Percentiles rank a stretch among this genome's conserved stretches.
These are phyloP conservation scores for Magnusiomyces suaveolens DNA, from an alignment of 1,139 yeast species.

Conservation along the genomic window DNA sequence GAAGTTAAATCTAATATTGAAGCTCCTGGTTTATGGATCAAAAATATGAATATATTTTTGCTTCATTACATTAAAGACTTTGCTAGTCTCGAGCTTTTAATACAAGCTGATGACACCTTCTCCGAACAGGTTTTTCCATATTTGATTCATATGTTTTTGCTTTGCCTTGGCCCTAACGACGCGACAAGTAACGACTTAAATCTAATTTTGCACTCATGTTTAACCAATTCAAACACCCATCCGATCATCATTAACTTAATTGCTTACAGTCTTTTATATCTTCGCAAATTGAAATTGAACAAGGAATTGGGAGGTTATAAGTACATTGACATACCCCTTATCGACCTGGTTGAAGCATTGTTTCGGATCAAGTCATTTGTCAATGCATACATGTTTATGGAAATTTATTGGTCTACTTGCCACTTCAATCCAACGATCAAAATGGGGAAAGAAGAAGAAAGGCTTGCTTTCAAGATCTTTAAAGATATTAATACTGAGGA, in stretches of 20 bases:
- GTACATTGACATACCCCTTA: background rate
- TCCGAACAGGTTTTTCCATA: slow-evolving; percentile 1
- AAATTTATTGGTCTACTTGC: slow-evolving; percentile 2
- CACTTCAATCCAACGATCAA: background rate
- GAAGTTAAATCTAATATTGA: background rate
- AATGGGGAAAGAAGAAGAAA: background rate
- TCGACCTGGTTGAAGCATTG: background rate
- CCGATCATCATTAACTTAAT: background rate
- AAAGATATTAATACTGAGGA: slow-evolving; percentile 10
- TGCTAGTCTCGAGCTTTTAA: background rate
- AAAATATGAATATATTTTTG: background rate
- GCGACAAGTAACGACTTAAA: slow-evolving; percentile 1
- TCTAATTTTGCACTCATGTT: background rate
- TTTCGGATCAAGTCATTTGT: background rate
- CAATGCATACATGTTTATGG: slow-evolving; percentile 4
- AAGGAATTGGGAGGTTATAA: background rate
- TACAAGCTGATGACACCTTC: background rate
- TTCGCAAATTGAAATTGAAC: background rate
- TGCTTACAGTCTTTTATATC: background rate
- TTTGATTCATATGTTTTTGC: background rate
- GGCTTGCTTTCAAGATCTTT: background rate
- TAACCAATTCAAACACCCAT: background rate
- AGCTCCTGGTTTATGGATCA: background rate
- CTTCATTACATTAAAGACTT: background rate
- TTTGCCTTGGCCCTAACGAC: background rate